Percentiles rank a stretch among this genome's conserved stretches.
These are phyloP conservation scores for Arachis monticola DNA, from an alignment of 331 rosid species.

Conservation along the genomic window DNA sequence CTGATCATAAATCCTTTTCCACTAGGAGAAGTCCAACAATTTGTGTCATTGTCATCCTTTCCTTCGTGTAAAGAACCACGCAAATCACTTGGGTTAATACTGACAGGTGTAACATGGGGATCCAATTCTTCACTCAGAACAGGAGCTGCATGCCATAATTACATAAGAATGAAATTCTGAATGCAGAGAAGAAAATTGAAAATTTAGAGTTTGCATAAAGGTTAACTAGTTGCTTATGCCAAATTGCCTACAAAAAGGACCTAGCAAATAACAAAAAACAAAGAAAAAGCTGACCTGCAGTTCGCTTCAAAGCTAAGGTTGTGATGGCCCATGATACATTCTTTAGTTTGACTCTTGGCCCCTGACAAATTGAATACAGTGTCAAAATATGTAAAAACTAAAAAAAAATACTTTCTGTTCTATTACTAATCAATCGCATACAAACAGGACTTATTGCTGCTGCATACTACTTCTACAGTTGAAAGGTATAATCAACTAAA, in stretches of 20 bases:
- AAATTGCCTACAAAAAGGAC: conserved; percentile 13
- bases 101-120: conserved; percentile 53
- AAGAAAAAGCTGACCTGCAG: conserved; percentile 62
- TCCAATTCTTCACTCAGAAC: conserved; percentile 70
- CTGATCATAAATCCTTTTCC: conserved; percentile 90
- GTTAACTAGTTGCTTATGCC: conserved; percentile 10
- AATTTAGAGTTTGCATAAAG: conserved; percentile 18
- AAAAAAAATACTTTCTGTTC: conserved; percentile 9
- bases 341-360: conserved; percentile 62
- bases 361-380: conserved; percentile 51
- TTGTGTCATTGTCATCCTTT: conserved; percentile 69
- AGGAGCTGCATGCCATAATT: conserved; percentile 59
- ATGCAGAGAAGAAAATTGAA: conserved; percentile 12
- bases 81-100: conserved; percentile 58
- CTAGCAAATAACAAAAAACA: conserved; percentile 32
- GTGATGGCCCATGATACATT: conserved; percentile 78
- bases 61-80: conserved; percentile 68
- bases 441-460: conserved; percentile 26
- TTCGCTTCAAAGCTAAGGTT: conserved; percentile 63
- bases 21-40: conserved; percentile 86
- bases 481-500: conserved; percentile 28
- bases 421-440: conserved; percentile 8
- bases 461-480: conserved; percentile 17
- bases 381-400: conserved; percentile 35
- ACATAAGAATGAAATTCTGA: conserved; percentile 28